Percentiles rank a stretch among this genome's conserved stretches.
phyloP scores from a whole-genome alignment of 1,284 basidiomycete genomes.

The Pseudozyma thailandica region DNA sequence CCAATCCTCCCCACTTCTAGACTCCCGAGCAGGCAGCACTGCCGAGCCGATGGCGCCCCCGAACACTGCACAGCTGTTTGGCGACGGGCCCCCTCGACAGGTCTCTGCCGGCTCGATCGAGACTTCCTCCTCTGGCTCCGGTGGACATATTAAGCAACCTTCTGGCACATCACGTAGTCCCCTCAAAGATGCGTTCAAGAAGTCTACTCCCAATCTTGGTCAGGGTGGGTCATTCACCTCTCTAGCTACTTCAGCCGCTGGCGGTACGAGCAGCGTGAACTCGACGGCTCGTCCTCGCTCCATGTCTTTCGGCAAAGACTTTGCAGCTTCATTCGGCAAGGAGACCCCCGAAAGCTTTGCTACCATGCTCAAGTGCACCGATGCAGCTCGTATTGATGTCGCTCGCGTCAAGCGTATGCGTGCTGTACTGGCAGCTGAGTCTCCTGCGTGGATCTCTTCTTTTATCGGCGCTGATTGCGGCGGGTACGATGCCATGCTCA shows the following conservation, averaged over 20 bases:
- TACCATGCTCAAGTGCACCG: slow-evolving; percentile 52
- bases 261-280: slow-evolving; percentile 4
- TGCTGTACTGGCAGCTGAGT: slow-evolving; percentile 60
- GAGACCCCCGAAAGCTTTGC: slow-evolving; percentile 52
- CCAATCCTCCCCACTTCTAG: slow-evolving; percentile 17
- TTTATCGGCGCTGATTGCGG: slow-evolving; percentile 78
- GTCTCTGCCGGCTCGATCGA: slow-evolving; percentile 23
- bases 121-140: slow-evolving; percentile 19
- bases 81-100: slow-evolving; percentile 40
- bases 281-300: slow-evolving; percentile 20
- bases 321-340: slow-evolving; percentile 27
- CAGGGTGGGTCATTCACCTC: slow-evolving; percentile 45
- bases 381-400: slow-evolving; percentile 43
- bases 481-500: slow-evolving; percentile 85
- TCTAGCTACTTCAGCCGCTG: slow-evolving; percentile 25
- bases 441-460: slow-evolving; percentile 84
- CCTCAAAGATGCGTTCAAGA: slow-evolving; percentile 38
- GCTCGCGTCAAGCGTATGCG: slow-evolving; percentile 56
- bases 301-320: slow-evolving; percentile 44
- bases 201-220: slow-evolving; percentile 36
- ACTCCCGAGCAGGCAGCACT: slow-evolving; percentile 2
- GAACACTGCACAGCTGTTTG: slow-evolving; percentile 42
- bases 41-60: slow-evolving; percentile 47
- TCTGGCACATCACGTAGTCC: slow-evolving; percentile 19
- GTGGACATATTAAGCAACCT: slow-evolving; percentile 16